Base-by-base conservation (phyloP, 2,329 filamentous ascomycete species). In the Pleomassaria siparia region DNA sequence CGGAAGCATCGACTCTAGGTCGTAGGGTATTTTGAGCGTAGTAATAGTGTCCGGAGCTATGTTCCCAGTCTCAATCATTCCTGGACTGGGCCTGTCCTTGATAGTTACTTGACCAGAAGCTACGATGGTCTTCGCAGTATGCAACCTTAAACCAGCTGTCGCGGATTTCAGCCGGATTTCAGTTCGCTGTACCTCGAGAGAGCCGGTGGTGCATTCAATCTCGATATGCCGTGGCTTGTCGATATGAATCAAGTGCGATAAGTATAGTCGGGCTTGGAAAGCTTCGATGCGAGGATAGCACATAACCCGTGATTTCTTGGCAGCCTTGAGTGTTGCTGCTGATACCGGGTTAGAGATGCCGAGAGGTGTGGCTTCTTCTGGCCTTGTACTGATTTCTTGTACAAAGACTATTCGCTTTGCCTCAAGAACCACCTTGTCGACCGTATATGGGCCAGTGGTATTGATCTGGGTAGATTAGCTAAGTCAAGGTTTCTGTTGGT, bases 171-270 rank as follows among this genome's bases (percentile, higher is more conserved):
- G 63, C 10, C 76, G 75, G 32, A 85, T 60, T 16, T 77, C 72
- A 26, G 78, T 74, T 22, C 61, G 67, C 10, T 69, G 61, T 35
- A 83, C 75, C 2, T 84, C 71, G 63, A 96, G 95, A 80, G 86
- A 87, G 1, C 91, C 91, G 10, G 85, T 84, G 10, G 75, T 75
- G 11, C 96, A 72, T 42, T 84, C 78, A 16, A 99, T 74, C 49
- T 95, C 88, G 0, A 97, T 76, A 0, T 83, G 85, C 47, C 88
- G 88, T 59, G 86, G 85, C 56, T 85, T 85, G 64, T 95, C 89
- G 4, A 99, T 81, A 52, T 92, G 85, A 20, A 95, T 86, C 36
- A 85, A 76, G 51, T 81, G 86, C 0, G 88, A 84, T 0, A 88
- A 78, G 33, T 75, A 77, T 7, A 95, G 74, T 40, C 79, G 80